Evolutionary conservation across 352 stramenopile genomes (phyloP).

Genomic region (Globisporangium cylindrosporum): DNA sequence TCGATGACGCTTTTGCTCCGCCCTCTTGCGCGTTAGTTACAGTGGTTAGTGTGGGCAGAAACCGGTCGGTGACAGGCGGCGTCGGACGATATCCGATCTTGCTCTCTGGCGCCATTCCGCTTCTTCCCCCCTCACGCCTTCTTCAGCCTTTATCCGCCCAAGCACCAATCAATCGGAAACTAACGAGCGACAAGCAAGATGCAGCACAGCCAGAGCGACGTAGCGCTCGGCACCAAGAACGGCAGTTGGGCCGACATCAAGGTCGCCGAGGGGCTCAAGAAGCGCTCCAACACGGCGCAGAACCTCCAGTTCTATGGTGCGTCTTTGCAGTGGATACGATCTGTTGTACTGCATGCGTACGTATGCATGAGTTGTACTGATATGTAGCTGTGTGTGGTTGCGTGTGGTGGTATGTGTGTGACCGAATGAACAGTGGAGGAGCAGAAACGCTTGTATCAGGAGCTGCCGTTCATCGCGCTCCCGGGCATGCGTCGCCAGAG

Average conservation of each 20-base stretch:
- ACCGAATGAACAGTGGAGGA: constrained; percentile 42
- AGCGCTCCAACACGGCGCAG: constrained; percentile 75
- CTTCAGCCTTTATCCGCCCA: background rate
- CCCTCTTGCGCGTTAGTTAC: constrained; percentile 1
- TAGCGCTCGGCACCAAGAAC: constrained; percentile 55
- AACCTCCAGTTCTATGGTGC: constrained; percentile 79
- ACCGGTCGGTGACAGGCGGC: background rate
- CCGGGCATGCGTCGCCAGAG: constrained; percentile 68
- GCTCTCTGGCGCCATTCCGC: constrained; percentile 4
- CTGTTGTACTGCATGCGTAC: background rate
- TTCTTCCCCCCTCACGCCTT: background rate
- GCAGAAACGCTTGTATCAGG: constrained; percentile 70
- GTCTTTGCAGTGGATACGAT: background rate
- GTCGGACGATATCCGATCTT: background rate
- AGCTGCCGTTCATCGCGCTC: constrained; percentile 70
- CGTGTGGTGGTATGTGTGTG: background rate
- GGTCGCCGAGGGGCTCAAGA: constrained; percentile 63
- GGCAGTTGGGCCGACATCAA: constrained; percentile 70
- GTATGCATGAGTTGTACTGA: background rate
- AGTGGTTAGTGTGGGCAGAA: background rate
- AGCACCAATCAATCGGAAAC: background rate
- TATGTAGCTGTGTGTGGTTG: background rate
- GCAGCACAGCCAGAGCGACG: constrained; percentile 71
- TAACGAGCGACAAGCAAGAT: constrained; percentile 23
- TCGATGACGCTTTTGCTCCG: background rate